Conservation (phyloP, 1,284 basidiomycete genomes). For the Fistulina hepatica region DNA sequence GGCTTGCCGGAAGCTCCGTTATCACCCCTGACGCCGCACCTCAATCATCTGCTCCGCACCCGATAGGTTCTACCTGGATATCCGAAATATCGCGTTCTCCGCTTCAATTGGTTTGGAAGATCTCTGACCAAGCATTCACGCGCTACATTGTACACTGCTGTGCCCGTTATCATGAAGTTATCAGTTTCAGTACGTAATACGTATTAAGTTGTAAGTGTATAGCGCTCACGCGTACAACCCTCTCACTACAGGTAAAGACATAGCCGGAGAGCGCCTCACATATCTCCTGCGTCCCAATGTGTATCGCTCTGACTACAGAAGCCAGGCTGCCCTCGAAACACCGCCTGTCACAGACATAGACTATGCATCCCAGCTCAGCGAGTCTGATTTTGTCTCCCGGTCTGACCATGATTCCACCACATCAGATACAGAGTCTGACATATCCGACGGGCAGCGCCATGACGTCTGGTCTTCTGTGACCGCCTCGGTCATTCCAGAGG, state of each 20-base stretch:
- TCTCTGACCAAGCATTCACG: constrained; percentile 56
- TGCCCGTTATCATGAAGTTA: constrained; percentile 64
- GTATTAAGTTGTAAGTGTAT: too few species aligned
- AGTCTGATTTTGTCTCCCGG: constrained; percentile 37
- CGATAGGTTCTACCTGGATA: constrained; percentile 36
- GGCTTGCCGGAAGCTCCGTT: constrained; percentile 51
- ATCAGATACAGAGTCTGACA: constrained; percentile 28
- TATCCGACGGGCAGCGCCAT: constrained; percentile 25
- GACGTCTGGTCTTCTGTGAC: constrained; percentile 11
- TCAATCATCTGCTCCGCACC: constrained; percentile 17
- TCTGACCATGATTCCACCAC: constrained; percentile 23
- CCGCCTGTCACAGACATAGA: constrained; percentile 64
- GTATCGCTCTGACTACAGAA: constrained; percentile 42
- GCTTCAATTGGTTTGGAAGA: constrained; percentile 58
- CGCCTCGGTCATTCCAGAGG: constrained; percentile 28
- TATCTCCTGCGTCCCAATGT: constrained; percentile 69
- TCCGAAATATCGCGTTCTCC: constrained; percentile 55
- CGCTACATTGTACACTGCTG: constrained; percentile 73
- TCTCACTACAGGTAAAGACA: constrained; percentile 50
- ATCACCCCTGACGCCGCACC: constrained; percentile 35
- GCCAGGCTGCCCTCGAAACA: constrained; percentile 41
- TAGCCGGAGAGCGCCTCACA: constrained; percentile 50
- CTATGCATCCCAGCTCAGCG: constrained; percentile 39
- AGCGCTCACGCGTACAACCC: too few species aligned
- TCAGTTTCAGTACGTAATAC: constrained; percentile 64